Percentiles rank a stretch among this genome's conserved stretches.
Conservation (phyloP, 768 basidiomycete species). For the Cystofilobasidium macerans region DNA sequence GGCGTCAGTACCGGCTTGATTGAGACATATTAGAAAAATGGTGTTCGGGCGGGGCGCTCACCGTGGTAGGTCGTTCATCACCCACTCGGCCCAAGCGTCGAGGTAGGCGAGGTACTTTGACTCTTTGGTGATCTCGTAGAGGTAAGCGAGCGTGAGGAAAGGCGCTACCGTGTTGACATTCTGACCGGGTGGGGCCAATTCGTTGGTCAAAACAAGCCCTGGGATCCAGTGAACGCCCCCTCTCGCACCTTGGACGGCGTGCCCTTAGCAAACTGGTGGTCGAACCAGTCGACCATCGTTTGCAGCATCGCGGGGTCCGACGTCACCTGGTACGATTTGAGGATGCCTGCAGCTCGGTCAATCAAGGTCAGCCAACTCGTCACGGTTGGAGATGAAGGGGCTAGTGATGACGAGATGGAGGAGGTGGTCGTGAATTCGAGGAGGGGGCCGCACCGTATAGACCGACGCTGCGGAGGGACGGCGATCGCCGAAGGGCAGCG, state of each 20-base stretch:
- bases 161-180: constrained; percentile 54
- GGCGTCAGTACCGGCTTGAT: too few relatives aligned
- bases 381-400: neutral
- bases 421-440: too few relatives aligned
- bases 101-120: constrained; percentile 9
- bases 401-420: neutral
- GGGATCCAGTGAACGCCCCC: too few relatives aligned
- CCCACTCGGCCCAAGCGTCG: constrained; percentile 46
- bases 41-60: neutral
- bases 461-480: neutral
- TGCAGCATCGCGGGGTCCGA: constrained; percentile 40
- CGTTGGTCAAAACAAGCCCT: too few relatives aligned
- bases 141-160: constrained; percentile 30
- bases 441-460: constrained; percentile 4
- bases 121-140: constrained; percentile 16
- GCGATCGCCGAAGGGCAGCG: neutral
- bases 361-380: constrained; percentile 30
- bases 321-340: constrained; percentile 40
- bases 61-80: constrained; percentile 44
- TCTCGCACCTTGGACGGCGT: constrained; percentile 44
- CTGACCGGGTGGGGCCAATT: neutral
- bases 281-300: constrained; percentile 47
- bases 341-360: constrained; percentile 7
- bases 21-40: neutral
- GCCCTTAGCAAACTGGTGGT: constrained; percentile 44